A percentile compares a stretch with the other conserved stretches of the same genome.
Evolutionary conservation across 345 rosid genomes (phyloP).

Genomic region (Boechera stricta): DNA sequence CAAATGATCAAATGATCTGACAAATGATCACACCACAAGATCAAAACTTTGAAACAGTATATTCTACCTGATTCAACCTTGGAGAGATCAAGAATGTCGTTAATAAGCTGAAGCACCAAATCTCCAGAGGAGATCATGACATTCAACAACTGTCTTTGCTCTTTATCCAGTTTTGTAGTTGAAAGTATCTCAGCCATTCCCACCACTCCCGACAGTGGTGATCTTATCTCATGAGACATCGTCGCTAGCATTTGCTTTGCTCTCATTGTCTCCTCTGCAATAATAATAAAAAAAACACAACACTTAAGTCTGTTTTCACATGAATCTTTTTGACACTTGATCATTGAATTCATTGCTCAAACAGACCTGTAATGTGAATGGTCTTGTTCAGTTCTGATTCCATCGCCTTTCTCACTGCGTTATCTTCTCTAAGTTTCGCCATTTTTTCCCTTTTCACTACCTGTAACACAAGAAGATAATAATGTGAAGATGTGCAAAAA

Average conservation of each 20-base stretch:
- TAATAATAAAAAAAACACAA: neutral
- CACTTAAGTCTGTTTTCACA: neutral
- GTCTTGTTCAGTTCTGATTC: conserved; percentile 95
- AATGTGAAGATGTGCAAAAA: neutral
- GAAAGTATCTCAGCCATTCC: conserved; percentile 97
- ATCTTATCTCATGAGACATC: conserved; percentile 98
- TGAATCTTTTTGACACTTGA: neutral
- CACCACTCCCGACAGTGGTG: conserved; percentile 91
- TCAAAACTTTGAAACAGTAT: neutral
- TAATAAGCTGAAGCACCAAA: conserved; percentile 89
- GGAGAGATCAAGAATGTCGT: conserved; percentile 96
- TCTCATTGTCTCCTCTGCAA: conserved; percentile 97
- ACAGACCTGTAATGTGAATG: conserved; percentile 90
- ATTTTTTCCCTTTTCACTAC: conserved; percentile 86
- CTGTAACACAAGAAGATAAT: conserved; percentile 41
- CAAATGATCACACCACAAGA: conserved; percentile 11
- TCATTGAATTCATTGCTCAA: neutral
- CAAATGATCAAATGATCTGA: conserved; percentile 5
- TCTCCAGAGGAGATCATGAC: conserved; percentile 99
- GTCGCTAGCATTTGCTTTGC: conserved; percentile 97
- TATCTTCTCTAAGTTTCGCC: conserved; percentile 89
- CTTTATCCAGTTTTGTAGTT: conserved; percentile 70
- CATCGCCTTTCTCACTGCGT: conserved; percentile 94
- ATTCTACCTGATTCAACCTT: conserved; percentile 90
- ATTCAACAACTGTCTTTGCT: conserved; percentile 75